Base-by-base conservation (phyloP, 208 protist genomes). In the Willaertia magna region DNA sequence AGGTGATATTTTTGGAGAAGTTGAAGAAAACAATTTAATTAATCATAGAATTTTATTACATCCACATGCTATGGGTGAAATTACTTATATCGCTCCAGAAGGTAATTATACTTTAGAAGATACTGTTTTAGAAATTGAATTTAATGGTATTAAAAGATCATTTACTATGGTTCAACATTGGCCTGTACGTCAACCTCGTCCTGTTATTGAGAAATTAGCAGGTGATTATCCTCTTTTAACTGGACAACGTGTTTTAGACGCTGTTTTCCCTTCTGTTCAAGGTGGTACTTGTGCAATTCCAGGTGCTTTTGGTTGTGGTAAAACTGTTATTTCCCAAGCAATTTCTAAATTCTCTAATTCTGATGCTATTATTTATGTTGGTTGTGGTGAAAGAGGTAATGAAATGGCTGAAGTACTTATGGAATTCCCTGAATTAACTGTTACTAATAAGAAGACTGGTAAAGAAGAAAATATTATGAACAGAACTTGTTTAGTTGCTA, bases 321-420 rank as follows among this genome's bases (percentile, higher is more conserved):
- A 99, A 93, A 99, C 99, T 49, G 98, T 99, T 84, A 99, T 99
- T 91, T 99, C 98, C 46, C 98, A 99, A 93, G 94, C 98, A 16
- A 93, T 99, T 9, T 99, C 98, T 88, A 99, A 99, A 93, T 99
- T 97, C 93, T 99, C 97, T 61, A 99, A 99, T 96, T 98, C 97
- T 39, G 98, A 99, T 90, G 95, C 94, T 81, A 99, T 99, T 90
- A 97, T 99, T 88, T 99, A 99, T 92, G 98, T 99, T 78, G 98
- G 98, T 67, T 99, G 98, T 91, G 98, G 98, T 51, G 98, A 99
- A 93, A 95, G 98, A 85, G 98, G 99, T 84, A 99, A 99, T 91
- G 98, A 99, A 91, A 99, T 99, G 98, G 98, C 98, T 42, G 99
- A 99, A 94, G 98, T 99, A 87, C 93, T 99, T 20, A 98, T 98